Conservation (phyloP, 306 rosid genomes). For the Crataegus laevigata region DNA sequence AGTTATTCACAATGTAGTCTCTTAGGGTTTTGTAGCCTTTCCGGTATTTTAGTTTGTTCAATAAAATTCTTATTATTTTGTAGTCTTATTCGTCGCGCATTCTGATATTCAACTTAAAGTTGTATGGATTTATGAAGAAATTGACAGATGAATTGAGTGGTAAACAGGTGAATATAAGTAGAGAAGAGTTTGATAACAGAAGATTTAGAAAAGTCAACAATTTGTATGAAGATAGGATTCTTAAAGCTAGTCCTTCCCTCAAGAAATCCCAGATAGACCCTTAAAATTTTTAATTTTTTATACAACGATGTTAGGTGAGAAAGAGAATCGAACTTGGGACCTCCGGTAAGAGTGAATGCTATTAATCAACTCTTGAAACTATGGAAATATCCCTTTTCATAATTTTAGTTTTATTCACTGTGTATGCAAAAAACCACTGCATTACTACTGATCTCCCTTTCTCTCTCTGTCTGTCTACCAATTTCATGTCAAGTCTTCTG, state of each 20-base stretch:
- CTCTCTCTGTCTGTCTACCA: neutral
- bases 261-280: slow-evolving; percentile 34
- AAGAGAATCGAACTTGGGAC: no score
- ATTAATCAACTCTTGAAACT: neutral
- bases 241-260: slow-evolving; percentile 25
- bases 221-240: slow-evolving; percentile 43
- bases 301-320: no score
- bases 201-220: slow-evolving; percentile 48
- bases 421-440: neutral
- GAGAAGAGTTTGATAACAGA: slow-evolving; percentile 25
- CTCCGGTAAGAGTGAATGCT: no score
- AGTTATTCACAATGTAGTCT: no score
- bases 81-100: no score
- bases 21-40: no score
- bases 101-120: no score
- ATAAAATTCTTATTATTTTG: no score
- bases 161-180: slow-evolving; percentile 46
- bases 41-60: no score
- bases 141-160: neutral
- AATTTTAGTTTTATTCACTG: neutral
- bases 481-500: slow-evolving; percentile 31
- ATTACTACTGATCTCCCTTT: neutral
- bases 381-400: neutral
- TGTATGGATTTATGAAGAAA: neutral
- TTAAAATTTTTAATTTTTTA: neutral